Base-by-base conservation (phyloP, 139 green algal species). In the Klebsormidium nitens region DNA sequence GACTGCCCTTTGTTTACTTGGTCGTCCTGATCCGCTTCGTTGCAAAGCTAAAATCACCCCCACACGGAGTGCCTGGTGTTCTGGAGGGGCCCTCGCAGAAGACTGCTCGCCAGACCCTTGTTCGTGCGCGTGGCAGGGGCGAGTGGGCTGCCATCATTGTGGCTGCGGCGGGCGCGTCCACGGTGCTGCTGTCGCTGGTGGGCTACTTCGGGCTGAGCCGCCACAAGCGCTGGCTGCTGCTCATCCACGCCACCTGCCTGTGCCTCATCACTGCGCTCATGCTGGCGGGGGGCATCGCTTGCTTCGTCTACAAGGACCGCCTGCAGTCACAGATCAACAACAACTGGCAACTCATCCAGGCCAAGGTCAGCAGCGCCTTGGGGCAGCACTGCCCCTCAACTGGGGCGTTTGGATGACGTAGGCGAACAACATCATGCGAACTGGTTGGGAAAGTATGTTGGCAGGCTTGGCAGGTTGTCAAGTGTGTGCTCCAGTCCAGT, bases 121-220 rank as follows among this genome's bases (percentile, higher is more conserved):
- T n/a, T n/a, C 23, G 23, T 55, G 46, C 46, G 46, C 19, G 19
- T 19, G 5, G 19, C 59, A 66, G 59, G 29, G 59, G 59, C 28
- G n/a, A 28, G 19, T 66, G 59, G 59, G 17, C 28, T 28, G 59
- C 59, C 3, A 66, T 34, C 14, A 26, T 66, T 4, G 59, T 66
- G n/a, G 59, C 59, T 4, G 59, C 44, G 23, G 59, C 19, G 14
- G 59, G 59, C 19, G 59, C 36, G 3, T 23, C 44, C 29, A 52
- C 59, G 59, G 59, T 66, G 59, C 36, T 42, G 17, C 36, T 66
- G 59, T 52, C 36, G 36, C 17, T 66, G 11, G 4, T 66, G 59
- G 59, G n/a, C 5, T 66, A 66, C 59, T 34, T 49, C 4, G 59
- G 59, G 59, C 26, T 66, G 14, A 28, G 29, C 4, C 59, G 59